Base-by-base conservation (phyloP, 2,329 filamentous ascomycete genomes). In the Fusarium sp. region DNA sequence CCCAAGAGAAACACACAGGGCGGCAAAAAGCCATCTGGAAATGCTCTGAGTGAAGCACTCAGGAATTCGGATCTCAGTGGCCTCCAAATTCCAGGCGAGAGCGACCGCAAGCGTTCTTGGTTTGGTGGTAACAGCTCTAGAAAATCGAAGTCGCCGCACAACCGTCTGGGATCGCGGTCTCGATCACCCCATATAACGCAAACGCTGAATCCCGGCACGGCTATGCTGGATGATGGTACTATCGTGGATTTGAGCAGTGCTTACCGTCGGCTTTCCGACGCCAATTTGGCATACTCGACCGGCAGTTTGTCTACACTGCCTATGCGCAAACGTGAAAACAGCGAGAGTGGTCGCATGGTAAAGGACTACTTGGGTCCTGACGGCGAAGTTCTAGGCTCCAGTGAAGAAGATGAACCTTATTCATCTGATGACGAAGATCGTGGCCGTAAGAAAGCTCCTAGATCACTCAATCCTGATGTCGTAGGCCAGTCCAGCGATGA, bases 181-280 rank as follows among this genome's bases (percentile, higher is more conserved):
- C 80, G 78, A 71, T 84, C 74, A 45, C 77, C 77, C 8, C 52
- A 50, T 26, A 73, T 75, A 41, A 59, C 69, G 23, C 65, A 76
- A 14, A 54, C 58, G 16, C 64, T 78, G 69, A 77, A 67, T 67
- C 65, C 78, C 3, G 78, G 78, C 48, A 77, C 74, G 76, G 77
- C 86, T 16, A 82, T 88, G 45, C 83, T 91, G 6, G 86, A 88
- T 43, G 88, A 89, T 56, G 89, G 88, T 13, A 85, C 86, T 48
- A 77, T 87, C 3, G 81, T 93, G 53, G 90, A 94, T 75, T 87
- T 92, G 79, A 88, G 86, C 62, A 90, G 84, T 67, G 90, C 91
- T 6, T 93, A 94, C 75, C 85, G 90, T 52, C 86, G 88, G 62
- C 81, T 94, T 19, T 93, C 91, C 2, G 90, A 94, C 75, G 90